Percentiles rank a stretch among this genome's conserved stretches.
These are phyloP conservation scores for Aureobasidium uvarum DNA, from an alignment of 2,329 filamentous ascomycete genomes.

Conservation along the genomic window DNA sequence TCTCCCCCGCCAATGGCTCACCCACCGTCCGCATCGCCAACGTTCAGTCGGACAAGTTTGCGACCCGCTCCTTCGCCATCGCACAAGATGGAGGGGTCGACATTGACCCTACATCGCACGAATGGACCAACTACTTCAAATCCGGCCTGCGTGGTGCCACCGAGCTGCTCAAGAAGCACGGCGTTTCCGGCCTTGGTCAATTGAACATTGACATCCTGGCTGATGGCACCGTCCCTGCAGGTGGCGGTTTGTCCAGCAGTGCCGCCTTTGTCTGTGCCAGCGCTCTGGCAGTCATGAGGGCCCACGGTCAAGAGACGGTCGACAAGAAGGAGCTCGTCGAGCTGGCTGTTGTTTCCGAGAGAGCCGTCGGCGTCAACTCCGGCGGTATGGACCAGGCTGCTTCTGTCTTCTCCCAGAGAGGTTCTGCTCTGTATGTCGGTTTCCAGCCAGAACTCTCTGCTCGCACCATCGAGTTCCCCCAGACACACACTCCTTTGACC, in stretches of 20 bases:
- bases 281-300: constrained; percentile 80
- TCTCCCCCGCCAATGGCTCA: constrained; percentile 54
- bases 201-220: constrained; percentile 83
- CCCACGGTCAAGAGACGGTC: constrained; percentile 73
- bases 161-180: constrained; percentile 69
- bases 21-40: constrained; percentile 76
- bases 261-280: constrained; percentile 91
- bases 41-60: constrained; percentile 71
- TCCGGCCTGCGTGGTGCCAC: constrained; percentile 81
- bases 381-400: constrained; percentile 98
- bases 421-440: constrained; percentile 83
- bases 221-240: constrained; percentile 87
- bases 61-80: constrained; percentile 70
- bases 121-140: constrained; percentile 99
- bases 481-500: constrained; percentile 75
- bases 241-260: constrained; percentile 88
- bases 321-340: constrained; percentile 92
- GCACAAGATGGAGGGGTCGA: constrained; percentile 54
- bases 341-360: constrained; percentile 89
- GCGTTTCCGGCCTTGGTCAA: constrained; percentile 59
- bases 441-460: constrained; percentile 79
- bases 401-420: constrained; percentile 86
- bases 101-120: constrained; percentile 80
- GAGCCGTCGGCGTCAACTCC: constrained; percentile 92
- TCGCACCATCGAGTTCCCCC: constrained; percentile 76